phyloP scores from a whole-genome alignment of 108 stramenopile genomes.

The Skeletonema potamos region DNA sequence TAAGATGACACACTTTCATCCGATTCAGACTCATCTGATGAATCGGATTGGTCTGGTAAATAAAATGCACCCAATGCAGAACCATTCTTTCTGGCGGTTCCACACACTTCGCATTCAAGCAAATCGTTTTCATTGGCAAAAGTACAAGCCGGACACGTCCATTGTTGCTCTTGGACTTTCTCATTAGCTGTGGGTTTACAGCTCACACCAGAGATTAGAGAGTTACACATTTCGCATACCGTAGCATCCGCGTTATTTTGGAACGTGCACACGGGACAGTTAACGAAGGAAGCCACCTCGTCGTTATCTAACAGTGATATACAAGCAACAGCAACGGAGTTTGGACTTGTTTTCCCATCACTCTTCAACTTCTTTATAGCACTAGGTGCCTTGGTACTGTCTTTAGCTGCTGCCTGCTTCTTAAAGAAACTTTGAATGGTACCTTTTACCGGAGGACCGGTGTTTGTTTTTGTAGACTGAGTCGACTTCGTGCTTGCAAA shows the following conservation, averaged over 20 bases:
- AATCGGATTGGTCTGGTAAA: neutral
- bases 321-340: neutral
- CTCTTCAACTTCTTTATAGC: neutral
- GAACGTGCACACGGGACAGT: neutral
- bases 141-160: conserved; percentile 43
- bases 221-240: neutral
- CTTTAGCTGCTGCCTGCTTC: conserved; percentile 23
- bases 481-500: conserved; percentile 19
- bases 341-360: conserved; percentile 1
- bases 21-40: neutral
- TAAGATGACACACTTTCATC: neutral
- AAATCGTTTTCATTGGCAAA: conserved; percentile 22
- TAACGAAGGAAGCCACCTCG: neutral
- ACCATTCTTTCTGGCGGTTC: neutral
- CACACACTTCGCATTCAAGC: conserved; percentile 35
- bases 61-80: conserved; percentile 6
- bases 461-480: neutral
- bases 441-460: conserved; percentile 24
- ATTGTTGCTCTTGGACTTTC: conserved; percentile 1
- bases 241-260: neutral
- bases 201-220: neutral
- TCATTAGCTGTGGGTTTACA: neutral
- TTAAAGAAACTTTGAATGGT: conserved; percentile 49
- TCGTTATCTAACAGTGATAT: conserved; percentile 33
- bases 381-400: neutral